A percentile compares a stretch with the other conserved stretches of the same genome.
Conservation (phyloP, 495 filamentous ascomycete species). For the Darksidea phi region DNA sequence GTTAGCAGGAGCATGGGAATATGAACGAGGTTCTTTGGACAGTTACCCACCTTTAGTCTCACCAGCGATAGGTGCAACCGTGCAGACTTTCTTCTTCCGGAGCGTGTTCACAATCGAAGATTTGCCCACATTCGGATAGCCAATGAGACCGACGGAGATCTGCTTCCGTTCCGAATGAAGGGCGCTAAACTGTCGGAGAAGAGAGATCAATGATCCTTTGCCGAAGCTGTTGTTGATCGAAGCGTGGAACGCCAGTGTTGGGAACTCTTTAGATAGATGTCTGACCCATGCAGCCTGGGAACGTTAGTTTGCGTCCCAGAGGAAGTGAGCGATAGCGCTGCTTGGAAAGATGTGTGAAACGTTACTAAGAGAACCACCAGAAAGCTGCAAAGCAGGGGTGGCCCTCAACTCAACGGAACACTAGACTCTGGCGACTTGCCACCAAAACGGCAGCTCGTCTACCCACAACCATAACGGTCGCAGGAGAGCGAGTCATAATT, state of each 20-base stretch:
- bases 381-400: conserved; percentile 49
- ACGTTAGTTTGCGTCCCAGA: not conserved
- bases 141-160: conserved; percentile 47
- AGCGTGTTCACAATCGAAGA: conserved; percentile 47
- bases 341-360: conserved; percentile 79
- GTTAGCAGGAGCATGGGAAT: conserved; percentile 38
- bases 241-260: conserved; percentile 90
- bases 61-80: conserved; percentile 83
- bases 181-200: conserved; percentile 78
- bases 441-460: conserved; percentile 84
- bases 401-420: conserved; percentile 90
- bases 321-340: not conserved
- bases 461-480: conserved; percentile 55
- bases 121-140: conserved; percentile 49
- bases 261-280: conserved; percentile 76
- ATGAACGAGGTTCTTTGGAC: not conserved
- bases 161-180: conserved; percentile 91
- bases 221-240: conserved; percentile 78
- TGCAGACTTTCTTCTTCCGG: conserved; percentile 87
- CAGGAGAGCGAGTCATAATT: conserved; percentile 67
- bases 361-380: conserved; percentile 96
- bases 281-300: conserved; percentile 81
- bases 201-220: conserved; percentile 45
- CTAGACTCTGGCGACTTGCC: conserved; percentile 55
- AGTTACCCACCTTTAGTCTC: not conserved